Conservation (phyloP, 371 early-diverging fungal genomes). For the Mortierella sp. region DNA sequence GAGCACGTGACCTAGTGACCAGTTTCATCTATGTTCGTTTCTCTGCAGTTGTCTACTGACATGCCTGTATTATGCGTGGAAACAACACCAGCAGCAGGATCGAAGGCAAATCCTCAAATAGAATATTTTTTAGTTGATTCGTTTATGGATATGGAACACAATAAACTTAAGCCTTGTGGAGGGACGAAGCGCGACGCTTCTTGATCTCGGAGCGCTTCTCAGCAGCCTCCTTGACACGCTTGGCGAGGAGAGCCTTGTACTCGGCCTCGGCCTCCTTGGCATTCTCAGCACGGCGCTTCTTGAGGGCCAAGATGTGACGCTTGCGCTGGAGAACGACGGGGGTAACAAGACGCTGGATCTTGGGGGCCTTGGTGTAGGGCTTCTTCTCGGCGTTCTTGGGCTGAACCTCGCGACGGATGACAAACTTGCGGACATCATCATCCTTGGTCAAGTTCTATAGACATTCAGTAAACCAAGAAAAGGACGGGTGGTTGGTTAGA, state of each 20-base stretch:
- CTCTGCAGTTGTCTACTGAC: too few species aligned
- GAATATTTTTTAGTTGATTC: slow-evolving; percentile 6
- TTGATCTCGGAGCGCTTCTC: slow-evolving; percentile 75
- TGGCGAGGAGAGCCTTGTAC: slow-evolving; percentile 92
- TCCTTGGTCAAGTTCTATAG: slow-evolving; percentile 74
- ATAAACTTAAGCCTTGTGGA: slow-evolving; percentile 68
- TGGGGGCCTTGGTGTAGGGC: slow-evolving; percentile 93
- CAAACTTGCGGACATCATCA: slow-evolving; percentile 98
- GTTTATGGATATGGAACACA: slow-evolving; percentile 6
- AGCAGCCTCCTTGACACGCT: slow-evolving; percentile 92
- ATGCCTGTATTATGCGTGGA: too few species aligned
- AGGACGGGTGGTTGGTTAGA: too few species aligned
- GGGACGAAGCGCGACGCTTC: slow-evolving; percentile 71
- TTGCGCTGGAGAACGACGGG: slow-evolving; percentile 95
- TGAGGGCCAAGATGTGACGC: slow-evolving; percentile 86
- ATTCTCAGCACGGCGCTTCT: slow-evolving; percentile 82
- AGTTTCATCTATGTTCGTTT: too few species aligned
- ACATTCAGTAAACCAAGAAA: neutral
- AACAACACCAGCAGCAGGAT: neutral
- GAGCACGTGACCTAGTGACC: too few species aligned
- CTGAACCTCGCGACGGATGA: slow-evolving; percentile 95
- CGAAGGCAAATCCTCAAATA: neutral
- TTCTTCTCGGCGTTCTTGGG: slow-evolving; percentile 91
- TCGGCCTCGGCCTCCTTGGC: slow-evolving; percentile 90
- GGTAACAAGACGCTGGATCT: slow-evolving; percentile 98